phyloP scores from a whole-genome alignment of 2,329 filamentous ascomycete species.

The Dothidotthia symphoricarpi region DNA sequence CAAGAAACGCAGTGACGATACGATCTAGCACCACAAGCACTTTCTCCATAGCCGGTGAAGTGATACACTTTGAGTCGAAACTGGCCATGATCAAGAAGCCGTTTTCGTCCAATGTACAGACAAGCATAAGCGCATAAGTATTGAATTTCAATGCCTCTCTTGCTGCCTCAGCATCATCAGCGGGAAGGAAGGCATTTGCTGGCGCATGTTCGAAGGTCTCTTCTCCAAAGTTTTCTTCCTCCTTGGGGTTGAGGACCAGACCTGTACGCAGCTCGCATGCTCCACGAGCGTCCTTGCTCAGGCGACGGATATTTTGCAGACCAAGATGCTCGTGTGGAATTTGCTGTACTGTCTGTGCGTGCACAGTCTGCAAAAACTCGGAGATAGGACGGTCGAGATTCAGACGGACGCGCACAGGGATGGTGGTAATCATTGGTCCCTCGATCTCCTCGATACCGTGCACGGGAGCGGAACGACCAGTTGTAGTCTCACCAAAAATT shows the following conservation, averaged over 20 bases:
- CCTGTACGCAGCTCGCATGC: constrained; percentile 40
- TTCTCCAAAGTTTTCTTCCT: constrained; percentile 23
- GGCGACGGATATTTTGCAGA: constrained; percentile 57
- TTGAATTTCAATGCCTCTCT: constrained; percentile 59
- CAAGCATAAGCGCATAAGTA: constrained; percentile 63
- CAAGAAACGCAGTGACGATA: constrained; percentile 53
- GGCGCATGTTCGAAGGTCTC: constrained; percentile 34
- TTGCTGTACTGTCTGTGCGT: constrained; percentile 56
- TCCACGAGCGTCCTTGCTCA: constrained; percentile 35
- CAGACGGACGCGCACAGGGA: constrained; percentile 55
- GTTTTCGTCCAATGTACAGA: constrained; percentile 59
- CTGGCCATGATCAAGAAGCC: constrained; percentile 62
- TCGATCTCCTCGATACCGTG: constrained; percentile 54
- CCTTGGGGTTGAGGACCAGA: constrained; percentile 41
- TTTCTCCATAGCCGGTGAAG: constrained; percentile 52
- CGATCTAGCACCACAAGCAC: constrained; percentile 54
- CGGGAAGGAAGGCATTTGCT: constrained; percentile 55
- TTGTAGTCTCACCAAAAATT: constrained; percentile 61
- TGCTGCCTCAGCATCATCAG: constrained; percentile 57
- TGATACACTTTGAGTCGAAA: constrained; percentile 62
- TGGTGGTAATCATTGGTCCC: constrained; percentile 61
- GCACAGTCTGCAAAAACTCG: constrained; percentile 57
- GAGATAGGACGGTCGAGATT: constrained; percentile 45
- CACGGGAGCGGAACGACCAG: constrained; percentile 52
- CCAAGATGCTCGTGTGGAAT: constrained; percentile 66